Evolutionary conservation across 257 asterid genomes (phyloP), one percentile per base, ranked within the genome.

Genomic region (Linderniella brevidens): DNA sequence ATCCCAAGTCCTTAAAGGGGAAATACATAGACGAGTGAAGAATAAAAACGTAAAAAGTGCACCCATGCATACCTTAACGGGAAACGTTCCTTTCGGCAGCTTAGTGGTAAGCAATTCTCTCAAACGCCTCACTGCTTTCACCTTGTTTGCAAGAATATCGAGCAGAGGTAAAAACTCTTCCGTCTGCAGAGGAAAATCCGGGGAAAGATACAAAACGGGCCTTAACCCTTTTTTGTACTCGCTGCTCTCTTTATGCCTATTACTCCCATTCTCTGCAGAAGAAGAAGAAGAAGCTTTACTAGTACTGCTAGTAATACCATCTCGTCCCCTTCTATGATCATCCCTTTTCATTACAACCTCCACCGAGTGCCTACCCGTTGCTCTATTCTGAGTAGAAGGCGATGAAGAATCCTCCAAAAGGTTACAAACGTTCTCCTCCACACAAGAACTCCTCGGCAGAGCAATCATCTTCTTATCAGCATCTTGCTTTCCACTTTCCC

Each of bases 161-260:
- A 88, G 97, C 66, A 88, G 70, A 10, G 97, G 97, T 40, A 88
- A 70, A 48, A 88, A 76, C 58, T 88, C 95, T 50, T 88, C 97
- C 25, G 93, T 78, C 66, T 63, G 69, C 47, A 88, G 65, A 0
- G 90, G 95, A 61, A 88, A 88, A 66, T 88, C 81, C 2, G 95
- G 92, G 36, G 95, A 78, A 49, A 88, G 92, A 92, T 95, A 88
- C 17, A 88, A 86, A 64, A 78, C 49, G n/a, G 97, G 97, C 75
- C 97, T 88, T 75, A 88, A 67, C 46, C 94, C 95, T 72, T 80
- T 88, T 67, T 88, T 88, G 51, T 88, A 88, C 82, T 84, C 95
- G 52, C 68, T 82, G 52, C 68, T 82, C 70, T 86, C 97, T 12
- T 70, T 62, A 59, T 25, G 32, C 32, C 32, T 25, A 25, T 6